Conservation (phyloP, 192 early-diverging fungal species). For the Backusella morwellensis region DNA sequence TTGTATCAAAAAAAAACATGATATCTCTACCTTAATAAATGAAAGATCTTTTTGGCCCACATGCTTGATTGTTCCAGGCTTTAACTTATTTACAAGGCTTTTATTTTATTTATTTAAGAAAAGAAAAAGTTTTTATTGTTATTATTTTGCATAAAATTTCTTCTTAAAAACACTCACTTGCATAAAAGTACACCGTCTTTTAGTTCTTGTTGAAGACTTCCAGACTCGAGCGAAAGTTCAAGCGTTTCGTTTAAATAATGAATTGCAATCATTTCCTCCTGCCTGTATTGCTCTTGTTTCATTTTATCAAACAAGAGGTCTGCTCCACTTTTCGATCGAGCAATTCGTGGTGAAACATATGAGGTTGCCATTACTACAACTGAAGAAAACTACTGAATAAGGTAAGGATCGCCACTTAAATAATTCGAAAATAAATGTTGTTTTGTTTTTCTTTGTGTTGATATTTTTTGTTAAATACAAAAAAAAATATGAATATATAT, state of each 20-base stretch:
- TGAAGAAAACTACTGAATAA: slow-evolving; percentile 1
- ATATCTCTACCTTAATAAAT: slow-evolving; percentile 61
- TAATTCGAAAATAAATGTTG: background rate
- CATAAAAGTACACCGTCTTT: slow-evolving; percentile 80
- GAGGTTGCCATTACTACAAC: slow-evolving; percentile 14
- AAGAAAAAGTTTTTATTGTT: slow-evolving; percentile 4
- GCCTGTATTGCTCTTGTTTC: slow-evolving; percentile 21
- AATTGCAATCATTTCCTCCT: slow-evolving; percentile 15
- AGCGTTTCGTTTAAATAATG: slow-evolving; percentile 10
- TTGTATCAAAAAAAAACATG: background rate
- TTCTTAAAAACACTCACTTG: slow-evolving; percentile 46
- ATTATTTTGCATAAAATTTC: background rate
- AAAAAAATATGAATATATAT: background rate
- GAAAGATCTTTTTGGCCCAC: slow-evolving; percentile 71
- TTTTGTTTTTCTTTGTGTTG: background rate
- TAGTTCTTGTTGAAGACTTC: slow-evolving; percentile 53
- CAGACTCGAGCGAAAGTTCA: slow-evolving; percentile 3
- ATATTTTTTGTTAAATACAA: background rate
- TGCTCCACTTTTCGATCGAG: slow-evolving; percentile 25
- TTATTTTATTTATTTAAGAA: background rate
- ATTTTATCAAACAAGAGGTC: slow-evolving; percentile 28
- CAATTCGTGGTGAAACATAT: slow-evolving; percentile 18
- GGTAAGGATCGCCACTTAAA: background rate
- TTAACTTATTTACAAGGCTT: slow-evolving; percentile 74
- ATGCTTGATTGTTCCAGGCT: slow-evolving; percentile 69